A percentile compares a stretch with the other conserved stretches of the same genome.
Evolutionary conservation across 176 grass and related monocot genomes (phyloP).

Genomic region (Avena eriantha): DNA sequence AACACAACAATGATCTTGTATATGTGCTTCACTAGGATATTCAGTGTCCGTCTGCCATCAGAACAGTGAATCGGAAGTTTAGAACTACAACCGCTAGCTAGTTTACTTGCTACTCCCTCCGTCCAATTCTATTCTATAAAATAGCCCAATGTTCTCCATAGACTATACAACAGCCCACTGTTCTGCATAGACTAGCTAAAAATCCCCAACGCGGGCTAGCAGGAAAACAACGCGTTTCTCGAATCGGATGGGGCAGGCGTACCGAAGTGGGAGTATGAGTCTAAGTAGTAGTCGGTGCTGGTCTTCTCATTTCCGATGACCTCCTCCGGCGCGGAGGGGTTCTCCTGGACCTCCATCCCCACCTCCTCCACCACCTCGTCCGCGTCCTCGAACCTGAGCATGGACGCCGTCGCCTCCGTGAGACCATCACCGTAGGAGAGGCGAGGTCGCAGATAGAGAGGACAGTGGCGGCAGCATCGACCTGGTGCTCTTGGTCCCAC

Average conservation of each 20-base stretch:
- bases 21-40: slow-evolving; percentile 53
- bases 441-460: too few relatives aligned
- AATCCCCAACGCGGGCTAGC: neutral
- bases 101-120: too few relatives aligned
- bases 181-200: neutral
- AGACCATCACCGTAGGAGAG: slow-evolving; percentile 42
- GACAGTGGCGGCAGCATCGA: too few relatives aligned
- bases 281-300: slow-evolving; percentile 90
- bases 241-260: slow-evolving; percentile 5
- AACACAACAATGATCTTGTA: slow-evolving; percentile 60
- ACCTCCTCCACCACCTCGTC: slow-evolving; percentile 35
- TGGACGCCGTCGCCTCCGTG: slow-evolving; percentile 55
- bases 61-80: too few relatives aligned
- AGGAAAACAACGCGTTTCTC: neutral
- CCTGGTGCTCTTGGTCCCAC: too few relatives aligned
- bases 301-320: slow-evolving; percentile 49
- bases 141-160: too few relatives aligned
- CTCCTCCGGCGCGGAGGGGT: slow-evolving; percentile 29
- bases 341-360: slow-evolving; percentile 53
- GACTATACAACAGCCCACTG: too few relatives aligned
- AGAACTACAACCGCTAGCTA: too few relatives aligned
- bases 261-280: slow-evolving; percentile 99
- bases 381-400: slow-evolving; percentile 45
- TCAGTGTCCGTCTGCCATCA: neutral
- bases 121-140: too few relatives aligned